phyloP scores from a whole-genome alignment of 305 asterid genomes.

The Euphrasia arctica region DNA sequence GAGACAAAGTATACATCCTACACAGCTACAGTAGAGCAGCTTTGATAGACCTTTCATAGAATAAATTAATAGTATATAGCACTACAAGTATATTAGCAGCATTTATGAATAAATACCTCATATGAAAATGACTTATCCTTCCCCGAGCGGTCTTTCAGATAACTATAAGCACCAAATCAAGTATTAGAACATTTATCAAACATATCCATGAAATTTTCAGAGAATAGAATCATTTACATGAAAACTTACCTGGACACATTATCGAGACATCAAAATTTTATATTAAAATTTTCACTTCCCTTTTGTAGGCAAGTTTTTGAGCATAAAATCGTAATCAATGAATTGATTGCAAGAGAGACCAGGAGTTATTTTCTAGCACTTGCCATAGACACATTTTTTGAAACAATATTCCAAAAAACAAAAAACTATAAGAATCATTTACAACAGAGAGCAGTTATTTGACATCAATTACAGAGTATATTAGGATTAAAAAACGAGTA shows the following conservation, averaged over 20 bases:
- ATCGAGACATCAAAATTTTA: not conserved
- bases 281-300: not conserved
- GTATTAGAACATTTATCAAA: constrained; percentile 22
- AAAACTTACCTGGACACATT: not conserved
- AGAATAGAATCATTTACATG: not conserved
- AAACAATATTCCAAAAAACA: not conserved
- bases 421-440: not conserved
- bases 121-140: constrained; percentile 76
- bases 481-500: not conserved
- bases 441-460: not conserved
- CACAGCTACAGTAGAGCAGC: constrained; percentile 1
- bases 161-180: constrained; percentile 49
- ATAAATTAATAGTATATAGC: not conserved
- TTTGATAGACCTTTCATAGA: constrained; percentile 2
- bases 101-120: constrained; percentile 57
- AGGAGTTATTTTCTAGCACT: constrained; percentile 15
- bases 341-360: not conserved
- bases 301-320: not conserved
- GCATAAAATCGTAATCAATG: constrained; percentile 2
- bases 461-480: not conserved
- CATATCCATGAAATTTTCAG: constrained; percentile 3
- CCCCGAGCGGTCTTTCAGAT: constrained; percentile 77
- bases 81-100: constrained; percentile 7
- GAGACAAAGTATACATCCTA: not conserved
- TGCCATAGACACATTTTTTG: constrained; percentile 9